Base-by-base conservation (phyloP, 1,284 basidiomycete genomes). In the Pseudozyma thailandica region DNA sequence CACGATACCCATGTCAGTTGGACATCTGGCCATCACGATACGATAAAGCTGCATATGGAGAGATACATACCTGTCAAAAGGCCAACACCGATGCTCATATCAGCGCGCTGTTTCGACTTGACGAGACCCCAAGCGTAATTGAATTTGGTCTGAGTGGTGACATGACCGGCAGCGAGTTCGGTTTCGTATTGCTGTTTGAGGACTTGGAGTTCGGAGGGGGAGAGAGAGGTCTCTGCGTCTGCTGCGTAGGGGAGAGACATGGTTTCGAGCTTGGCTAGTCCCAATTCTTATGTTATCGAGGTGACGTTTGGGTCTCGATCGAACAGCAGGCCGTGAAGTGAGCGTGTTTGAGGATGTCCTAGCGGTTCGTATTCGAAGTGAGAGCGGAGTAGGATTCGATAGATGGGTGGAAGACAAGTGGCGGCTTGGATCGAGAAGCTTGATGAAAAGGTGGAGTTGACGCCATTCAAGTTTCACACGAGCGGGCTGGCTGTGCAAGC, bases 71-170 rank as follows among this genome's bases (percentile, higher is more conserved):
- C 94, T 87, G 96, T 94, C 57, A 99, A 86, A 49, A 98, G 83
- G 72, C 89, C 89, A 47, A 98, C 92, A 35, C 96, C 85, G 33
- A 90, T 90, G 71, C 91, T 92, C 87, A 81, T 80, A 42, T 82
- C 79, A 3, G 74, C 78, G 13, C 81, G 49, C 38, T 52, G 53
- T 51, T 66, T 68, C 58, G 71, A 75, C 69, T 81, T 81, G 55
- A 82, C 79, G 28, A 96, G 86, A 5, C 94, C 95, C 86, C 83
- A 84, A 64, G 94, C 91, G 84, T 92, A 95, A 86, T 98, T 98
- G 87, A 99, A 99, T 84, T 94, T 96, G 50, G 93, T 95, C 85
- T 99, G 96, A 2, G 91, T 89, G 3, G 93, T 93, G 57, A 96
- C 88, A 83, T 97, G 93, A 37, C 90, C 89, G 13, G 72, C 89